A percentile compares a stretch with the other conserved stretches of the same genome.
Conservation (phyloP, 2,329 filamentous ascomycete species). For the Alternaria sp. region DNA sequence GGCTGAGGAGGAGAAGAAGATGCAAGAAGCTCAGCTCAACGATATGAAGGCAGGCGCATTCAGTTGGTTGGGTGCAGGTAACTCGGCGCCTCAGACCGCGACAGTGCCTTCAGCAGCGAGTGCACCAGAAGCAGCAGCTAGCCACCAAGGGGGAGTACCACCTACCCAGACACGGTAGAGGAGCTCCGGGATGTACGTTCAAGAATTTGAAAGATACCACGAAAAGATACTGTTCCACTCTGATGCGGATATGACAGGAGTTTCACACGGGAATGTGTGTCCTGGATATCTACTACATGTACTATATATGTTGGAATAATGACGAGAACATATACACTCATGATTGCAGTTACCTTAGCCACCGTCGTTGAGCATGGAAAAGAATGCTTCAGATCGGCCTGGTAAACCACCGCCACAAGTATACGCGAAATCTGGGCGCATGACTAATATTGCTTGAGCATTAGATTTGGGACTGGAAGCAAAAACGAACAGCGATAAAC, state of each 20-base stretch:
- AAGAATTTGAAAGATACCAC: slow-evolving; percentile 8
- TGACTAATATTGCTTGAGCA: too few species aligned
- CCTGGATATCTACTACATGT: neutral
- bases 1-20: slow-evolving; percentile 84
- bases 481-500: neutral
- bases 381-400: too few species aligned
- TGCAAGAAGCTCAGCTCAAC: slow-evolving; percentile 88
- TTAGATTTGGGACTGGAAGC: neutral
- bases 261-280: neutral
- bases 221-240: slow-evolving; percentile 12
- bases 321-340: neutral
- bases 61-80: slow-evolving; percentile 39
- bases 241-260: neutral
- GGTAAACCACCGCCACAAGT: too few species aligned
- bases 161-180: slow-evolving; percentile 19
- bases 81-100: slow-evolving; percentile 14
- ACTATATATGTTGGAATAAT: slow-evolving; percentile 2
- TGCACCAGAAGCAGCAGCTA: slow-evolving; percentile 21
- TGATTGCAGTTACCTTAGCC: too few species aligned
- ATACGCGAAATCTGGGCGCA: too few species aligned
- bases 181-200: slow-evolving; percentile 4
- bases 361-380: too few species aligned
- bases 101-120: slow-evolving; percentile 23
- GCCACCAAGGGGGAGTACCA: slow-evolving; percentile 18
- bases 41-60: slow-evolving; percentile 72